Conservation (phyloP, 2,329 filamentous ascomycete genomes). For the Colletotrichum tropicale region DNA sequence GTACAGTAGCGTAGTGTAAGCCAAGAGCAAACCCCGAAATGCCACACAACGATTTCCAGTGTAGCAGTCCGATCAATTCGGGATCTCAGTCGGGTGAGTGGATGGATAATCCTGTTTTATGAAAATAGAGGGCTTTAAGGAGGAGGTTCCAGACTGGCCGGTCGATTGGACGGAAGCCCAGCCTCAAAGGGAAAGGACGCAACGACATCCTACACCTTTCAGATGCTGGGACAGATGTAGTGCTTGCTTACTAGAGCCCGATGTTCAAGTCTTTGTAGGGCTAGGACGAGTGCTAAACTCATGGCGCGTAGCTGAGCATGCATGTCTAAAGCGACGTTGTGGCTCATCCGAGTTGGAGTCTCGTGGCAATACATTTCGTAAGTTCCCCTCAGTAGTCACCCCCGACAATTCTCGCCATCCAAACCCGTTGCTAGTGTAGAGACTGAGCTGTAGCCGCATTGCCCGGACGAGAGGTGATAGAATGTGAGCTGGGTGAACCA, state of each 20-base stretch:
- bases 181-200: neutral
- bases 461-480: too few relatives aligned
- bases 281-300: neutral
- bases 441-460: too few relatives aligned
- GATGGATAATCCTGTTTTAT: neutral
- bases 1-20: too few relatives aligned
- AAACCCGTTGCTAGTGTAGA: too few relatives aligned
- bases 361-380: neutral
- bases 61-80: neutral
- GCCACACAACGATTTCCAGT: neutral
- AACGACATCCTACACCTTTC: neutral
- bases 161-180: neutral
- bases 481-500: too few relatives aligned
- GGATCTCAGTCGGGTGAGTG: neutral
- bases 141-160: neutral
- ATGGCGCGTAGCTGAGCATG: neutral
- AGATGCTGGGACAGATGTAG: too few relatives aligned
- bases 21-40: neutral
- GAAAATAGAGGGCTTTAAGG: neutral
- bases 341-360: neutral
- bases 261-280: neutral
- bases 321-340: neutral
- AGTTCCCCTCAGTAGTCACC: rapidly evolving
- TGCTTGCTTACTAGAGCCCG: neutral
- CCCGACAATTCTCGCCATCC: too few relatives aligned